phyloP scores from a whole-genome alignment of 345 rosid species.

The Crucihimalaya himalaica region DNA sequence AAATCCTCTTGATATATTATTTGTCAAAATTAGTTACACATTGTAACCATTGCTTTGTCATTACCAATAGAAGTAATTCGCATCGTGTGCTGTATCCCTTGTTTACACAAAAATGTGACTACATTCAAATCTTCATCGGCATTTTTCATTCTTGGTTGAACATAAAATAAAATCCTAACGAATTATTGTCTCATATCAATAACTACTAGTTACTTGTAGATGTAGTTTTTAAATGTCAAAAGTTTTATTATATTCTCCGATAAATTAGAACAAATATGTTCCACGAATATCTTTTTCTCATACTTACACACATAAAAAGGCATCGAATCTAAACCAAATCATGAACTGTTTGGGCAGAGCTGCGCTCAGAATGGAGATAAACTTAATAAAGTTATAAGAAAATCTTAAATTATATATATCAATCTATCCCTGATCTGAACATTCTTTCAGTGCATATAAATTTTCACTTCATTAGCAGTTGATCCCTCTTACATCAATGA shows the following conservation, averaged over 20 bases:
- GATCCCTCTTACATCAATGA: neutral
- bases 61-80: constrained; percentile 18
- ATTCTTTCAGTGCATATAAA: neutral
- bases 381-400: neutral
- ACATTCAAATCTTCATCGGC: constrained; percentile 26
- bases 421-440: constrained; percentile 13
- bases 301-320: neutral
- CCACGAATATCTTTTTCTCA: neutral
- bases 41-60: constrained; percentile 11
- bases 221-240: neutral
- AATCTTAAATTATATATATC: neutral
- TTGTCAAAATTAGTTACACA: neutral
- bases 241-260: neutral
- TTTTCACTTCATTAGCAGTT: neutral
- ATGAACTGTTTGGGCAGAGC: constrained; percentile 9
- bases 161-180: constrained; percentile 5
- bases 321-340: neutral
- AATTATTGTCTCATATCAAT: constrained; percentile 24
- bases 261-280: neutral
- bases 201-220: neutral
- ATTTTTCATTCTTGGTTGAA: constrained; percentile 22
- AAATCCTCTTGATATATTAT: neutral
- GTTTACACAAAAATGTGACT: constrained; percentile 24
- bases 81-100: constrained; percentile 11
- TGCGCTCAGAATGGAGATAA: neutral